phyloP scores from a whole-genome alignment of 495 filamentous ascomycete species.

The Xylaria castorea region DNA sequence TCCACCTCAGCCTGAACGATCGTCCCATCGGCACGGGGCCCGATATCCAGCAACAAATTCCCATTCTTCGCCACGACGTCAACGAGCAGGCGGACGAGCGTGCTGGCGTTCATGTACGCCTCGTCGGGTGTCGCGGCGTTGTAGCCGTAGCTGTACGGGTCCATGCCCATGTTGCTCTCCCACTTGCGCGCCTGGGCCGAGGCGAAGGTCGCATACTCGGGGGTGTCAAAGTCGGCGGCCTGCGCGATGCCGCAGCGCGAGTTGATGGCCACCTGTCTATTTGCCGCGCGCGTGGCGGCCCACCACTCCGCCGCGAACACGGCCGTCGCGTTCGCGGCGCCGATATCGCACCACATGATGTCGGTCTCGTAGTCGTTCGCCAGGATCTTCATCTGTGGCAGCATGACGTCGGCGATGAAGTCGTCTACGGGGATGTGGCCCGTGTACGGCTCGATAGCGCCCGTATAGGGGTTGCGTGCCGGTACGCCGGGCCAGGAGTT shows the following conservation, averaged over 20 bases:
- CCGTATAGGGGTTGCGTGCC: constrained; percentile 59
- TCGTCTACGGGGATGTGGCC: constrained; percentile 54
- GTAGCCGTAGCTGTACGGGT: constrained; percentile 62
- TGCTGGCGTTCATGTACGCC: constrained; percentile 59
- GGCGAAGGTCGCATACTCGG: constrained; percentile 58
- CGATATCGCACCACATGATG: constrained; percentile 66
- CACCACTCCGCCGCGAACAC: constrained; percentile 58
- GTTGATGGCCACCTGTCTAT: constrained; percentile 58
- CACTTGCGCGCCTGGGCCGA: constrained; percentile 59
- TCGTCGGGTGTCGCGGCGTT: constrained; percentile 56
- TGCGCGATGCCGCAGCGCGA: constrained; percentile 57
- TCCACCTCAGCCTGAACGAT: constrained; percentile 56
- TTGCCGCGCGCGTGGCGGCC: constrained; percentile 45
- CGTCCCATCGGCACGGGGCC: constrained; percentile 59
- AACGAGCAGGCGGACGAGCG: constrained; percentile 52
- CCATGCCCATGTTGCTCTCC: constrained; percentile 63
- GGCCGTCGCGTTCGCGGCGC: constrained; percentile 56
- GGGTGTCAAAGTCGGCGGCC: constrained; percentile 58
- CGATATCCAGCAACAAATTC: constrained; percentile 62
- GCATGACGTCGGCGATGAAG: constrained; percentile 57
- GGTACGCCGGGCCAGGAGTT: constrained; percentile 41
- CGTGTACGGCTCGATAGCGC: constrained; percentile 53
- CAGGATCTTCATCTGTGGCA: constrained; percentile 59
- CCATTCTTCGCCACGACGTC: constrained; percentile 65
- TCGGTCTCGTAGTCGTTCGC: constrained; percentile 55